Evolutionary conservation across 768 basidiomycete genomes (phyloP), one percentile per base, ranked within the genome.

Genomic region (Paxillus involutus): DNA sequence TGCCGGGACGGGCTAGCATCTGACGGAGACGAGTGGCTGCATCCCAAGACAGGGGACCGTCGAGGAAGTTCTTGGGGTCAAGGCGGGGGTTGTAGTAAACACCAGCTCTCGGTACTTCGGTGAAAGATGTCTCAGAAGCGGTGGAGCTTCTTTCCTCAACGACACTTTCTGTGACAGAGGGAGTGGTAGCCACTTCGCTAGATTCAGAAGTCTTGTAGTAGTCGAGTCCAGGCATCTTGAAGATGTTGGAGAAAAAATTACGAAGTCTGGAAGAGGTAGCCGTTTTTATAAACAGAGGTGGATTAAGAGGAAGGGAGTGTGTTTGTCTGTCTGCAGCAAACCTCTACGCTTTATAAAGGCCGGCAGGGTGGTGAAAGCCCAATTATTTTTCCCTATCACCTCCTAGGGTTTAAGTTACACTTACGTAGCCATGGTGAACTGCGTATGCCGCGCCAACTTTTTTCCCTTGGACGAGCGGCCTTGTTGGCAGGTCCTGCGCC

Each of bases 1-100:
- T 89, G 24, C 88, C 88, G 9, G 88, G 88, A 44, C 88, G 77
- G 4, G 78, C 84, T 9, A 85, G 75, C 78, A 86, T 72, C 59
- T 86, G 85, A 40, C 88, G 83, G 42, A 91, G 79, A 37, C 88
- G 80, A 0, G 88, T 91, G 7, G 86, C 78, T 16, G 88, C 80
- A 62, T 89, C 84, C 53, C 71, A 63, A 1, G 88, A 89, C 7
- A 90, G 71, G 3, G 86, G 85, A 1, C 87, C 88, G 7, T 88
- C 79, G 43, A 85, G 65, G 67, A 77, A 89, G 66, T 88, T 86
- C 63, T 78, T 77, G 24, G 86, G 83, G 66, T 88, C 84, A 14
- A 89, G 71, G 30, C 86, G 85, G 44, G 86, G 51, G 63, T 89
- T 90, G 66, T 83, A 81, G 68, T 88, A 89, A 3, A 70, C 70